Evolutionary conservation across 805 yeast species (phyloP).

Genomic region (Metschnikowia koreensis): DNA sequence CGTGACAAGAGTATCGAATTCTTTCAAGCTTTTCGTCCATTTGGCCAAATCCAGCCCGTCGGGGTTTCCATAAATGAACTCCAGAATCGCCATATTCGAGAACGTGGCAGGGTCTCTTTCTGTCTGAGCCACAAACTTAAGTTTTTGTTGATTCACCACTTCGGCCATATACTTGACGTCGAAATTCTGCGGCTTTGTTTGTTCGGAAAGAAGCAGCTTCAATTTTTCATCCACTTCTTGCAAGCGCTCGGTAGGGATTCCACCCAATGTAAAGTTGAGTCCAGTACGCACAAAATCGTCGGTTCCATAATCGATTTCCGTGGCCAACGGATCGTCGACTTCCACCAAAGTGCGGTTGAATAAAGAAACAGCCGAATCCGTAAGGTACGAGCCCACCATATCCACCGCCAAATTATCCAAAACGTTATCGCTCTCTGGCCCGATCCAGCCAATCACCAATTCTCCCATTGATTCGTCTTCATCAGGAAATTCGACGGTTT

Average conservation of each 20-base stretch:
- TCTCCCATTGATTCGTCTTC: constrained; percentile 84
- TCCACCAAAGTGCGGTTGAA: constrained; percentile 73
- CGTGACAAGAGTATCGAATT: constrained; percentile 51
- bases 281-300: constrained; percentile 69
- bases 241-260: constrained; percentile 72
- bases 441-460: constrained; percentile 72
- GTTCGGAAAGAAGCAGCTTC: constrained; percentile 51
- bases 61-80: constrained; percentile 73
- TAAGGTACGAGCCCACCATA: constrained; percentile 67
- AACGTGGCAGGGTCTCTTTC: constrained; percentile 64
- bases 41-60: constrained; percentile 56
- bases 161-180: constrained; percentile 68
- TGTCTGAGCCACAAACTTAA: constrained; percentile 57
- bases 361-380: constrained; percentile 74
- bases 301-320: constrained; percentile 64
- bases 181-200: constrained; percentile 47
- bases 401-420: constrained; percentile 66
- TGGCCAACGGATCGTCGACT: constrained; percentile 76
- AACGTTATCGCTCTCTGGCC: constrained; percentile 59
- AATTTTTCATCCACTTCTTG: constrained; percentile 52
- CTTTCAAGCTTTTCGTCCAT: constrained; percentile 56
- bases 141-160: constrained; percentile 60
- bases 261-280: constrained; percentile 56
- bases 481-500: constrained; percentile 79
- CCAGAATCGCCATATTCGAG: constrained; percentile 66